Evolutionary conservation across 1,139 yeast species (phyloP).

Genomic region (Geotrichum klebahnii): DNA sequence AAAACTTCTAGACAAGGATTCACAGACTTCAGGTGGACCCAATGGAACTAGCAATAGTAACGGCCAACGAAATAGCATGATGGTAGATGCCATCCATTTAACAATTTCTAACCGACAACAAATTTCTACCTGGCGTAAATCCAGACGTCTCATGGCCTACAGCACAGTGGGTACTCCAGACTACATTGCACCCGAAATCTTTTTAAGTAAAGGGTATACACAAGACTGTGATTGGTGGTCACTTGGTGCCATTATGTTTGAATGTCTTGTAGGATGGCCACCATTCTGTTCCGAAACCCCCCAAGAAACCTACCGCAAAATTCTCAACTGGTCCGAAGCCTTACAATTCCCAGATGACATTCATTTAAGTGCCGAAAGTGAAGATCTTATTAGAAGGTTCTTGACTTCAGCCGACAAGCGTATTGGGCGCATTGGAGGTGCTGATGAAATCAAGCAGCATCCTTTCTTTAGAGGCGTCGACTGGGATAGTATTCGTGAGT

Average conservation of each 20-base stretch:
- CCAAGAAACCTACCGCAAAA: slow-evolving; percentile 92
- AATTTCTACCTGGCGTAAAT: slow-evolving; percentile 97
- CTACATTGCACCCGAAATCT: slow-evolving; percentile 97
- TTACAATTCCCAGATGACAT: slow-evolving; percentile 92
- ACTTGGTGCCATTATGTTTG: slow-evolving; percentile 96
- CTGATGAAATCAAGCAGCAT: slow-evolving; percentile 83
- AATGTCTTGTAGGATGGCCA: slow-evolving; percentile 98
- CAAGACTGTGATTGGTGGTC: slow-evolving; percentile 99
- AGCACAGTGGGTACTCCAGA: slow-evolving; percentile 99
- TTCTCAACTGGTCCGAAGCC: slow-evolving; percentile 90
- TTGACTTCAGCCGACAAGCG: slow-evolving; percentile 82
- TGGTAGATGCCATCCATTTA: slow-evolving; percentile 91
- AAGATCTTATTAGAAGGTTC: slow-evolving; percentile 79
- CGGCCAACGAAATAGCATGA: slow-evolving; percentile 63
- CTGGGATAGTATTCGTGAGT: slow-evolving; percentile 89
- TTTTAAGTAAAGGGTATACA: slow-evolving; percentile 94
- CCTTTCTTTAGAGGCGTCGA: slow-evolving; percentile 92
- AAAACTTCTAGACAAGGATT: slow-evolving; percentile 56
- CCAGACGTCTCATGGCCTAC: slow-evolving; percentile 94
- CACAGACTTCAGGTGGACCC: no score
- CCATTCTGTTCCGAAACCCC: slow-evolving; percentile 98
- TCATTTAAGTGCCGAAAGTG: slow-evolving; percentile 89
- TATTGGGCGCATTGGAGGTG: slow-evolving; percentile 88
- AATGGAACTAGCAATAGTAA: no score
- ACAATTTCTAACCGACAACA: slow-evolving; percentile 96